Percentiles rank a stretch among this genome's conserved stretches.
phyloP scores from a whole-genome alignment of 2,329 filamentous ascomycete genomes.

The Pestalotiopsis sp. region DNA sequence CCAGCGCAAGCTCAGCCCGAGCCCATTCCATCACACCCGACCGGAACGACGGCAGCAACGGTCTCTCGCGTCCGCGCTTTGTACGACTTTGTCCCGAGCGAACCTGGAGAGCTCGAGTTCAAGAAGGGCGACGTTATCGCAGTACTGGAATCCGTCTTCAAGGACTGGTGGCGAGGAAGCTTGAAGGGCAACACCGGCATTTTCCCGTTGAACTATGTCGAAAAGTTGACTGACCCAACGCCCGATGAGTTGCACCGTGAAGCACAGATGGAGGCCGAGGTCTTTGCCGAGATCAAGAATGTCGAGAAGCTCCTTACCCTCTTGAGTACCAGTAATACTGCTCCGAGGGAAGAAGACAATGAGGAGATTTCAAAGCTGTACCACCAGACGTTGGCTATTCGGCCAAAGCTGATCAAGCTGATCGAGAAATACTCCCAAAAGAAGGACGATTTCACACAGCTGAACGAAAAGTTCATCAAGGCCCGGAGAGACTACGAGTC shows the following conservation, averaged over 20 bases:
- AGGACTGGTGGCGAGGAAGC: slow-evolving; percentile 99
- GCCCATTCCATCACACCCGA: slow-evolving; percentile 60
- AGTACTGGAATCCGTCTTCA: slow-evolving; percentile 95
- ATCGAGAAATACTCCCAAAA: slow-evolving; percentile 99
- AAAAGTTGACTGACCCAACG: slow-evolving; percentile 94
- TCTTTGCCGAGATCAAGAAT: slow-evolving; percentile 65
- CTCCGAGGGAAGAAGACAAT: slow-evolving; percentile 83
- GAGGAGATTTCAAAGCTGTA: slow-evolving; percentile 95
- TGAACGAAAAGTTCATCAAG: slow-evolving; percentile 99
- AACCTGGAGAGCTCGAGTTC: slow-evolving; percentile 93
- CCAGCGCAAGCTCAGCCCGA: slow-evolving; percentile 36
- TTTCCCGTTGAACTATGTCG: slow-evolving; percentile 97
- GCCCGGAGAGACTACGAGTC: slow-evolving; percentile 94
- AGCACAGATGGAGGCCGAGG: slow-evolving; percentile 85
- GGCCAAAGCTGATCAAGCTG: slow-evolving; percentile 94
- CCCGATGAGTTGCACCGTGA: slow-evolving; percentile 92
- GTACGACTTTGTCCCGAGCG: slow-evolving; percentile 92
- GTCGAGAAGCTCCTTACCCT: slow-evolving; percentile 76
- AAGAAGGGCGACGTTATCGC: slow-evolving; percentile 97
- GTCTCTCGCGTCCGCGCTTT: slow-evolving; percentile 91
- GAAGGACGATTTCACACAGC: slow-evolving; percentile 98
- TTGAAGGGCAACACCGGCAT: slow-evolving; percentile 94
- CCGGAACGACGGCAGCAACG: slow-evolving; percentile 91
- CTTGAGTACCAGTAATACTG: slow-evolving; percentile 81
- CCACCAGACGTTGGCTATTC: slow-evolving; percentile 89